A percentile compares a stretch with the other conserved stretches of the same genome.
phyloP scores from a whole-genome alignment of 2,329 filamentous ascomycete species.

The Paracoccidioides lutzii region DNA sequence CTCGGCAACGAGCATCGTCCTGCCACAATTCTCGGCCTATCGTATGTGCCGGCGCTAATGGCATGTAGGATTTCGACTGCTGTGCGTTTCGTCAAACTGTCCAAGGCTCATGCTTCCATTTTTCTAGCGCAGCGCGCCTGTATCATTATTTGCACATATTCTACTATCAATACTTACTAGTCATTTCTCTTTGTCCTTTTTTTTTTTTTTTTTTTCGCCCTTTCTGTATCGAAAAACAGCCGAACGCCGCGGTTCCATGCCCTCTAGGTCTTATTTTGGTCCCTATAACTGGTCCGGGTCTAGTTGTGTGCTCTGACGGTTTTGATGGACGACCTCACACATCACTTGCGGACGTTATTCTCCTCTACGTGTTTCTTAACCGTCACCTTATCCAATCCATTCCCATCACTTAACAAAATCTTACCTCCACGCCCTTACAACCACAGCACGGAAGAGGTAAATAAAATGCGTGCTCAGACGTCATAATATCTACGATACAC shows the following conservation, averaged over 20 bases:
- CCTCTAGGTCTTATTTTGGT: neutral
- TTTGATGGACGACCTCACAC: too few species aligned
- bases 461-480: too few species aligned
- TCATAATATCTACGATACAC: too few species aligned
- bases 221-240: neutral
- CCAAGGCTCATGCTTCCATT: neutral
- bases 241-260: too few species aligned
- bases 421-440: too few species aligned
- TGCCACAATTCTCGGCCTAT: neutral
- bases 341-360: too few species aligned
- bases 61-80: neutral
- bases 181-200: conserved; percentile 1
- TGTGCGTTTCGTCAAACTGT: neutral
- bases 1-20: neutral
- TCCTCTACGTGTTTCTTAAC: too few species aligned
- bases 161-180: neutral
- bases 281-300: neutral
- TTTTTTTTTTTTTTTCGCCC: too few species aligned
- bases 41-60: neutral
- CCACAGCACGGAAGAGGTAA: too few species aligned
- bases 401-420: too few species aligned
- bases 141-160: neutral
- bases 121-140: neutral
- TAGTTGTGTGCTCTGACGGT: too few species aligned
- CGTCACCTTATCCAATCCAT: too few species aligned